Percentiles rank a stretch among this genome's conserved stretches.
phyloP scores from a whole-genome alignment of 2,329 filamentous ascomycete species.

The Aspergillus niger region DNA sequence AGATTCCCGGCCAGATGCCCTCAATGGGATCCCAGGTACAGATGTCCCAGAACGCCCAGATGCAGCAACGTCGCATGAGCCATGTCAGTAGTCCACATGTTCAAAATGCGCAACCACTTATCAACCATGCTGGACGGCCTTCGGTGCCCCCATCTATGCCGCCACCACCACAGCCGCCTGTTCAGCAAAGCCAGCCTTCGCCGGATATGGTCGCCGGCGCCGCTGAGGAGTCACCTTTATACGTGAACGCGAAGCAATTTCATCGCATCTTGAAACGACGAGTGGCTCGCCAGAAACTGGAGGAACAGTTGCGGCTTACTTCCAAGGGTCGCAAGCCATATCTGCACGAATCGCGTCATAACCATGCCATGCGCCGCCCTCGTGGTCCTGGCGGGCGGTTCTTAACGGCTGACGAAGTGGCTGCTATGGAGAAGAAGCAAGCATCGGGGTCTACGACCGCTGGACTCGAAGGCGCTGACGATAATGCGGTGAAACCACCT shows the following conservation, averaged over 20 bases:
- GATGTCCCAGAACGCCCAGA: slow-evolving; percentile 59
- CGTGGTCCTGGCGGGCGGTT: slow-evolving; percentile 93
- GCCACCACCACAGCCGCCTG: slow-evolving; percentile 57
- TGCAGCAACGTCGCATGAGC: slow-evolving; percentile 70
- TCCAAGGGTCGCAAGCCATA: slow-evolving; percentile 97
- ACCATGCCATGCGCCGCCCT: slow-evolving; percentile 95
- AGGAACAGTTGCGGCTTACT: slow-evolving; percentile 87
- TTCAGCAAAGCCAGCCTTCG: slow-evolving; percentile 70
- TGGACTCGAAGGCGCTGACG: slow-evolving; percentile 38
- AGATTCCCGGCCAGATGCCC: slow-evolving; percentile 64
- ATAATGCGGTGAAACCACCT: slow-evolving; percentile 29
- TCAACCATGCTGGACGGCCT: slow-evolving; percentile 66
- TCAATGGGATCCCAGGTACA: slow-evolving; percentile 50
- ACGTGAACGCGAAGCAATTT: slow-evolving; percentile 98
- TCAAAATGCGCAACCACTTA: slow-evolving; percentile 71
- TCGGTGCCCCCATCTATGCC: slow-evolving; percentile 55
- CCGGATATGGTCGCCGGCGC: slow-evolving; percentile 74
- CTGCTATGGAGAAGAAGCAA: slow-evolving; percentile 75
- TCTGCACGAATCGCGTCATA: slow-evolving; percentile 94
- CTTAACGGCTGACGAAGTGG: slow-evolving; percentile 93
- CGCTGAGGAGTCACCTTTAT: slow-evolving; percentile 88
- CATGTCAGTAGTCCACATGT: slow-evolving; percentile 74
- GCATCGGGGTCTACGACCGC: slow-evolving; percentile 34
- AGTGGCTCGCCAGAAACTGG: slow-evolving; percentile 87
- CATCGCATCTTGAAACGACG: slow-evolving; percentile 94